Percentiles rank a stretch among this genome's conserved stretches.
phyloP scores from a whole-genome alignment of 805 yeast genomes.

The Saturnispora ahearnii region DNA sequence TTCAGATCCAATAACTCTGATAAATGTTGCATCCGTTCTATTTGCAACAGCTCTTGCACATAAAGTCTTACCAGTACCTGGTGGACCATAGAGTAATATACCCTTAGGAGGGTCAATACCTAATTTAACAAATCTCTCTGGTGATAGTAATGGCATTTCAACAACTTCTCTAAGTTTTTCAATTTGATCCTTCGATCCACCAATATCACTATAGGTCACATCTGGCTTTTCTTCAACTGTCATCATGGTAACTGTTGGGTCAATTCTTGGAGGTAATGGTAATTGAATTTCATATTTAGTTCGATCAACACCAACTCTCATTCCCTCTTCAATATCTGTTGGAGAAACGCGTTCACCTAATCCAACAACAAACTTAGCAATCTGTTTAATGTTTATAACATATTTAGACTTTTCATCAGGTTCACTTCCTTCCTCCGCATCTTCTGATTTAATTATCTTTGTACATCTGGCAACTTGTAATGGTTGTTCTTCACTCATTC shows the following conservation, averaged over 20 bases:
- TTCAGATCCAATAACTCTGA: constrained; percentile 97
- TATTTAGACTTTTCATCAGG: constrained; percentile 79
- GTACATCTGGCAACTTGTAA: constrained; percentile 98
- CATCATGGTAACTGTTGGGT: constrained; percentile 99
- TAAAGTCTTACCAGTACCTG: constrained; percentile 96
- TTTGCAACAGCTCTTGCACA: constrained; percentile 99
- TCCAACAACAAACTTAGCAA: constrained; percentile 95
- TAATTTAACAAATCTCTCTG: constrained; percentile 91
- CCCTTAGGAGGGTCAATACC: constrained; percentile 99
- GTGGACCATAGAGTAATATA: constrained; percentile 91
- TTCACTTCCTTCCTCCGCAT: constrained; percentile 26
- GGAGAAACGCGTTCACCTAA: constrained; percentile 96
- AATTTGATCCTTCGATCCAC: constrained; percentile 97
- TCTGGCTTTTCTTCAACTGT: constrained; percentile 99
- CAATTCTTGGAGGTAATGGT: constrained; percentile 96
- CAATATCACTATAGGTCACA: constrained; percentile 95
- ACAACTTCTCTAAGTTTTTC: constrained; percentile 95
- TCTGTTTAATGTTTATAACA: constrained; percentile 94
- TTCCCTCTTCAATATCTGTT: constrained; percentile 98
- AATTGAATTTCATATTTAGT: constrained; percentile 93
- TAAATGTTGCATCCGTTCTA: constrained; percentile 97
- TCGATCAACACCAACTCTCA: constrained; percentile 99
- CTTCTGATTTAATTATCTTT: constrained; percentile 71
- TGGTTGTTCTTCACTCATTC: constrained; percentile 91
- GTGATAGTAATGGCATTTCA: constrained; percentile 85